These are phyloP conservation scores for Rosa multiflora DNA, from an alignment of 306 rosid species.

Conservation along the genomic window DNA sequence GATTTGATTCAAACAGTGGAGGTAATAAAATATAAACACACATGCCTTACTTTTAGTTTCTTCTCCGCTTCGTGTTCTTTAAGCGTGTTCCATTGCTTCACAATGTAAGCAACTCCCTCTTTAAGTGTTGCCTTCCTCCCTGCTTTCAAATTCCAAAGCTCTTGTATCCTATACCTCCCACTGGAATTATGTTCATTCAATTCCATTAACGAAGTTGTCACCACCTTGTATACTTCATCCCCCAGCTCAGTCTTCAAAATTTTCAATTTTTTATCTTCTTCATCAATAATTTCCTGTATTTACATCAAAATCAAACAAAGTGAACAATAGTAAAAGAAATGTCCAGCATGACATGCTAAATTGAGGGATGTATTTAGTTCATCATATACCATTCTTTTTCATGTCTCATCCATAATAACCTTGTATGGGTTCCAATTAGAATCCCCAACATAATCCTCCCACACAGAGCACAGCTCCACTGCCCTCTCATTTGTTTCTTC, in stretches of 20 bases:
- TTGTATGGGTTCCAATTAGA: constrained; percentile 3
- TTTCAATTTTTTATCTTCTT: neutral
- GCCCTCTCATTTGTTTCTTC: no score
- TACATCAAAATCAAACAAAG: neutral
- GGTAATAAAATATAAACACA: neutral
- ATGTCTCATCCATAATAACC: neutral
- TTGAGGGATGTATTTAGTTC: neutral
- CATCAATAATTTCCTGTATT: neutral
- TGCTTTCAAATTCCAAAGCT: neutral
- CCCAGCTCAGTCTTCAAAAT: neutral
- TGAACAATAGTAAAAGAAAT: neutral
- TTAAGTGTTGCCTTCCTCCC: neutral
- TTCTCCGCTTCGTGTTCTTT: neutral
- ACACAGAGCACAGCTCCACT: neutral
- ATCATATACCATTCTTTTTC: neutral
- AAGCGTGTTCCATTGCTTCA: neutral
- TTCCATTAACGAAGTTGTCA: neutral
- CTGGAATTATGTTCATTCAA: neutral
- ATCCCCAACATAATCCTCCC: neutral
- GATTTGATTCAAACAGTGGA: neutral
- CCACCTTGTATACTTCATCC: neutral
- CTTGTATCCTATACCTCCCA: neutral
- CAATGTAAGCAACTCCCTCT: neutral
- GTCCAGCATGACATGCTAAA: neutral
- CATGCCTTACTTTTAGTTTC: neutral